A percentile compares a stretch with the other conserved stretches of the same genome.
These are phyloP conservation scores for Tubosaeta brunneosetosa DNA, from an alignment of 768 basidiomycete species.

Conservation along the genomic window DNA sequence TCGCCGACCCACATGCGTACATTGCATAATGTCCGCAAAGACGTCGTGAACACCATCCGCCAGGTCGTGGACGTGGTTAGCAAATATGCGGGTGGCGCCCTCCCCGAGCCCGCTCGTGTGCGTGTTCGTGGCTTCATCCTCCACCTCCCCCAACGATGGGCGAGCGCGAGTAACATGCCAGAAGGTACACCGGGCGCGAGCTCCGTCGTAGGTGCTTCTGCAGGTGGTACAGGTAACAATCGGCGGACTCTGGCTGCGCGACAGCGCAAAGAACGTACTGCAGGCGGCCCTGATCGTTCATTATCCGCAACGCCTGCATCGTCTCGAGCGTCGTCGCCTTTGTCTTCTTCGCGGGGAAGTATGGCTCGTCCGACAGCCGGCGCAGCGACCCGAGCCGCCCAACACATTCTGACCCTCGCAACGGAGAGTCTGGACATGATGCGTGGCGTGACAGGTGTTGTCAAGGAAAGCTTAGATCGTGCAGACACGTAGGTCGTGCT, in stretches of 20 bases:
- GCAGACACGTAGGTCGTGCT: constrained; percentile 63
- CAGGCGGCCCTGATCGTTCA: constrained; percentile 32
- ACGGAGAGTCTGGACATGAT: constrained; percentile 94
- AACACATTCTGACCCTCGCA: constrained; percentile 76
- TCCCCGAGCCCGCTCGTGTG: constrained; percentile 77
- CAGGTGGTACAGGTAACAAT: constrained; percentile 16
- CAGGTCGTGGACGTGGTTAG: constrained; percentile 86
- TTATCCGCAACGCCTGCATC: constrained; percentile 29
- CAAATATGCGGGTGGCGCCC: constrained; percentile 78
- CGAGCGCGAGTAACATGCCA: constrained; percentile 29
- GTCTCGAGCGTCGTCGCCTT: constrained; percentile 34
- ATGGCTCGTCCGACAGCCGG: constrained; percentile 38
- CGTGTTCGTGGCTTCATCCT: constrained; percentile 76
- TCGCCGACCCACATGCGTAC: constrained; percentile 56
- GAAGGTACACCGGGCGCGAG: constrained; percentile 31
- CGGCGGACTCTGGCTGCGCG: constrained; percentile 14
- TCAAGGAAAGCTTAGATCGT: constrained; percentile 81
- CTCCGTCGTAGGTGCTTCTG: constrained; percentile 34
- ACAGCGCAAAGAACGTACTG: constrained; percentile 36
- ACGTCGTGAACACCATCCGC: constrained; percentile 84
- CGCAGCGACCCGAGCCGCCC: constrained; percentile 68
- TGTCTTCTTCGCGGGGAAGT: constrained; percentile 22
- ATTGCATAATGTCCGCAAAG: constrained; percentile 68
- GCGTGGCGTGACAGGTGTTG: constrained; percentile 79
- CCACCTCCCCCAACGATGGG: constrained; percentile 79